Evolutionary conservation across 2,329 filamentous ascomycete species (phyloP), one percentile per base, ranked within the genome.

Genomic region (Colletotrichum viniferum): DNA sequence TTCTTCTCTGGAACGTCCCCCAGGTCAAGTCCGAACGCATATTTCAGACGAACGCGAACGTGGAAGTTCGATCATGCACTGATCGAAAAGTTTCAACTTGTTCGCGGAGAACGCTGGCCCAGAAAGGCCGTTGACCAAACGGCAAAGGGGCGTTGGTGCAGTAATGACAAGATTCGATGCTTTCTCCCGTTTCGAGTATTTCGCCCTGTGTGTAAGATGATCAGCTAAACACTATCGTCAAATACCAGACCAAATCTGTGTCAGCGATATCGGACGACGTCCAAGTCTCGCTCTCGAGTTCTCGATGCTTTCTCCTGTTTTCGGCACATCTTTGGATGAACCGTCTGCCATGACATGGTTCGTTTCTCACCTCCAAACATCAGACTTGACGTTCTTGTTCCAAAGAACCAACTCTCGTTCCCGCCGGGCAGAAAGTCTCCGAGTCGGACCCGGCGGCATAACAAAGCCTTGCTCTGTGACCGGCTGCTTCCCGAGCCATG

Each of bases 221-320:
- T 34, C 26, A 21, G n/a, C 58, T 69, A 58, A 58, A 58, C 32
- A 34, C n/a, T 52, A 43, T 68, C 32, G 18, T 36, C 21, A 36
- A 58, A 58, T 63, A 68, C 63, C 63, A 75, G 72, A 72, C 72
- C 55, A 56, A 52, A 58, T 38, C 14, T 68, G 69, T 75, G 43
- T 63, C 69, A 72, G 56, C 55, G 21, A 68, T 73, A 75, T 75
- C 73, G 34, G 73, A 75, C 28, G 63, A 58, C 48, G 73, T 73
- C 62, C 43, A 75, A 73, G 69, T 13, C 7, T 34, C 16, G 48
- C 26, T 43, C 58, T 64, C 26, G 10, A 68, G n/a, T n/a, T 9
- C 69, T 75, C 73, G 73, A 56, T 75, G 73, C 69, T 73, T 73
- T 75, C 73, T 75, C 69, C 73, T 69, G 58, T 48, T 68, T 75